Percentiles rank a stretch among this genome's conserved stretches.
Conservation (phyloP, 257 asterid genomes). For the Jacaranda copaia region DNA sequence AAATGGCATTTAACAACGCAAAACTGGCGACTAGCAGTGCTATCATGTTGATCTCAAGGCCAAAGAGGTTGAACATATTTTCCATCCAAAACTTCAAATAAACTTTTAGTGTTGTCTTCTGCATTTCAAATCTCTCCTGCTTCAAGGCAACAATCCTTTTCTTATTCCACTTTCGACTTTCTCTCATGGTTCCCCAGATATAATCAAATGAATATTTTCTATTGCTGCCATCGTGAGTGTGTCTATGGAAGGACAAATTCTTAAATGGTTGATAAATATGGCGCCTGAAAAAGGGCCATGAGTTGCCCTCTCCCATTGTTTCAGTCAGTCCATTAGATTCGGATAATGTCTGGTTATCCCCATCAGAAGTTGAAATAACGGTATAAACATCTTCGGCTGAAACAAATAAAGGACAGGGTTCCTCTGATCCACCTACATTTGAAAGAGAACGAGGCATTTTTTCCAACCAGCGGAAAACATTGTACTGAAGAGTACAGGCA, state of each 20-base stretch:
- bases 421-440: constrained; percentile 53
- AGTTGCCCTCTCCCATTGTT: constrained; percentile 49
- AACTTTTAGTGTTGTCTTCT: constrained; percentile 66
- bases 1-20: constrained; percentile 68
- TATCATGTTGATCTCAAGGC: constrained; percentile 77
- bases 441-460: constrained; percentile 54
- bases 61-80: constrained; percentile 74
- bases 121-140: constrained; percentile 73
- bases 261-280: constrained; percentile 42
- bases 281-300: constrained; percentile 56
- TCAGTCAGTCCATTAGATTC: constrained; percentile 45
- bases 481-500: constrained; percentile 76
- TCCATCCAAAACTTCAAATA: constrained; percentile 77
- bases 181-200: constrained; percentile 70
- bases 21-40: constrained; percentile 71
- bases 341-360: constrained; percentile 41
- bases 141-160: constrained; percentile 57
- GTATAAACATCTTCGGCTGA: constrained; percentile 58
- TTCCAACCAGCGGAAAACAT: constrained; percentile 72
- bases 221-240: constrained; percentile 36
- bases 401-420: constrained; percentile 73
- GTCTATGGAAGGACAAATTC: constrained; percentile 40
- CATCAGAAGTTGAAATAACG: constrained; percentile 41
- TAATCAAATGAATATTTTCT: constrained; percentile 47
- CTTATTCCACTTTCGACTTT: constrained; percentile 71